A percentile compares a stretch with the other conserved stretches of the same genome.
Evolutionary conservation across 1,284 basidiomycete genomes (phyloP).

Genomic region (Moesziomyces sp.): DNA sequence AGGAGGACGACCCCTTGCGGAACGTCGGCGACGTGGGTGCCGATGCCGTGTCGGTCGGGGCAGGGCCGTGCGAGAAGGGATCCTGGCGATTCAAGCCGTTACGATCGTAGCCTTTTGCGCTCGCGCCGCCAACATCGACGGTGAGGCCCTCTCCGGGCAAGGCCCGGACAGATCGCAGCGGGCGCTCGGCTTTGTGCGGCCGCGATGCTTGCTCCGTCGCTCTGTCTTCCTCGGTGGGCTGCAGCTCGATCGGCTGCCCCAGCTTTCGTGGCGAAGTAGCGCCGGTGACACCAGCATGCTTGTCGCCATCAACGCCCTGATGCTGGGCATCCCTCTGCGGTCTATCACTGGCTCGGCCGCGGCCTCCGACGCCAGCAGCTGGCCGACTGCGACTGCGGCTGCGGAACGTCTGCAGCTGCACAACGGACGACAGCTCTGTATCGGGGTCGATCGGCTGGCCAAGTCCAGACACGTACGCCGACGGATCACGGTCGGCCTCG

Average conservation of each 20-base stretch:
- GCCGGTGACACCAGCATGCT: not conserved
- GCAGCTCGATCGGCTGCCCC: conserved; percentile 17
- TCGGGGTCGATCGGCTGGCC: conserved; percentile 65
- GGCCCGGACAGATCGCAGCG: not conserved
- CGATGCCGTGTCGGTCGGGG: conserved; percentile 37
- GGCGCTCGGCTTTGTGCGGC: not conserved
- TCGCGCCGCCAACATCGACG: conserved; percentile 11
- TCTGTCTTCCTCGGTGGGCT: conserved; percentile 14
- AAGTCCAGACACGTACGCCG: conserved; percentile 62
- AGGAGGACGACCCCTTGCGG: conserved; percentile 6
- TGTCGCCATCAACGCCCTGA: not conserved
- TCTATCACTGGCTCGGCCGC: conserved; percentile 6
- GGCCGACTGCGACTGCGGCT: conserved; percentile 54
- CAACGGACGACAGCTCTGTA: conserved; percentile 61
- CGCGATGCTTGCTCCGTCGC: not conserved
- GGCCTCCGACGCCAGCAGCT: conserved; percentile 14
- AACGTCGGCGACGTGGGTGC: conserved; percentile 43
- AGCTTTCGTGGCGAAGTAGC: conserved; percentile 20
- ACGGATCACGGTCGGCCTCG: conserved; percentile 47
- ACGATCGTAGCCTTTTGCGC: not conserved
- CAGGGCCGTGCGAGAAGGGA: conserved; percentile 17
- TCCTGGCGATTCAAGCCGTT: conserved; percentile 6
- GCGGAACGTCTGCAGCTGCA: conserved; percentile 64
- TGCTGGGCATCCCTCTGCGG: conserved; percentile 1
- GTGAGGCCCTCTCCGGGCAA: conserved; percentile 2